Percentiles rank a stretch among this genome's conserved stretches.
Evolutionary conservation across 495 filamentous ascomycete genomes (phyloP).

Genomic region (Xanthoparmelia taractica): DNA sequence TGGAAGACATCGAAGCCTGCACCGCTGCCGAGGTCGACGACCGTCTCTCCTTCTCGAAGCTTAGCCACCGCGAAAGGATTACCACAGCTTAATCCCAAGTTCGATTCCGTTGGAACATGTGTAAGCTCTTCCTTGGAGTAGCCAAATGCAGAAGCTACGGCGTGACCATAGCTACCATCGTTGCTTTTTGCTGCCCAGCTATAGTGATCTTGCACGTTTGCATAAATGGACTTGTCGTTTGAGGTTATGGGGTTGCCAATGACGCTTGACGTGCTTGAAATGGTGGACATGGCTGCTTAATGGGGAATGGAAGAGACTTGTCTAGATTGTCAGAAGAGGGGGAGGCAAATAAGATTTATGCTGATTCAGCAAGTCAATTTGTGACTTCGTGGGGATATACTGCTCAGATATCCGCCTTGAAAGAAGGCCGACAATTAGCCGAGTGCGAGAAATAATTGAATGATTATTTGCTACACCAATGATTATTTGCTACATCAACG

Average conservation of each 20-base stretch:
- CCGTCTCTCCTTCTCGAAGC: constrained; percentile 51
- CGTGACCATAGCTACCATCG: constrained; percentile 29
- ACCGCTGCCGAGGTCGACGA: constrained; percentile 57
- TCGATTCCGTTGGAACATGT: constrained; percentile 48
- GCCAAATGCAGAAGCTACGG: constrained; percentile 53
- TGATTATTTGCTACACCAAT: too few relatives aligned
- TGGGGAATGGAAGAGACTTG: neutral
- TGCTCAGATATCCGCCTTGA: too few relatives aligned
- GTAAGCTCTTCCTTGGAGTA: constrained; percentile 49
- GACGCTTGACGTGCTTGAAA: too few relatives aligned
- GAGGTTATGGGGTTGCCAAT: too few relatives aligned
- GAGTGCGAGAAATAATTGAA: too few relatives aligned
- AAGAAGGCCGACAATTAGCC: too few relatives aligned
- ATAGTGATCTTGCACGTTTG: constrained; percentile 36
- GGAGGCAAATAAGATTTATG: too few relatives aligned
- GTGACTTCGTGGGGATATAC: too few relatives aligned
- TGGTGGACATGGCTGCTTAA: too few relatives aligned
- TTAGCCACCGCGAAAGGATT: constrained; percentile 53
- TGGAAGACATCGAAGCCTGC: constrained; percentile 59
- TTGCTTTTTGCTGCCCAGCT: constrained; percentile 29
- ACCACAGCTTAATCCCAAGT: constrained; percentile 60
- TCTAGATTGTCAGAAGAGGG: too few relatives aligned
- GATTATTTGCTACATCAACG: too few relatives aligned
- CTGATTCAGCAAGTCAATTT: too few relatives aligned
- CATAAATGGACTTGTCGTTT: constrained; percentile 26